Evolutionary conservation across 257 asterid genomes (phyloP).

Genomic region (Penstemon barbatus): DNA sequence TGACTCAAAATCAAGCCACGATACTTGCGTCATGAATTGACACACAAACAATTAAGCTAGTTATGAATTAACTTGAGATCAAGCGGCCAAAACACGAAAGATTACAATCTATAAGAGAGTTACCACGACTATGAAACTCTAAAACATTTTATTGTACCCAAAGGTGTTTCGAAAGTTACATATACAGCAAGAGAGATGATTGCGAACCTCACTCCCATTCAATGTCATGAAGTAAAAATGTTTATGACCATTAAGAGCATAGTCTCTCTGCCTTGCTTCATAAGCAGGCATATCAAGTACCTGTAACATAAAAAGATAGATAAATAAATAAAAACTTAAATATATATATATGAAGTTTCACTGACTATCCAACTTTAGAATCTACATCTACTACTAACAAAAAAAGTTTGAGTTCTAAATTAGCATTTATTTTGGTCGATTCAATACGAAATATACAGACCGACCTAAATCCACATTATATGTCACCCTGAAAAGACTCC

Average conservation of each 20-base stretch:
- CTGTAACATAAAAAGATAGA: constrained; percentile 45
- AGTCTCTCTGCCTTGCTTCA: constrained; percentile 83
- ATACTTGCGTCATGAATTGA: constrained; percentile 11
- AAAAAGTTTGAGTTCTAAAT: background rate
- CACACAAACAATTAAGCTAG: constrained; percentile 15
- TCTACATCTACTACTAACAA: constrained; percentile 12
- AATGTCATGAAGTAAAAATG: constrained; percentile 97
- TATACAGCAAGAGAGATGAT: constrained; percentile 24
- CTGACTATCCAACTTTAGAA: background rate
- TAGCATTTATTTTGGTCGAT: background rate
- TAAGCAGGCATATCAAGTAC: constrained; percentile 82
- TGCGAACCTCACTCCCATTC: constrained; percentile 84
- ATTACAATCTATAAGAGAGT: constrained; percentile 17
- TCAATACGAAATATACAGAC: constrained; percentile 1
- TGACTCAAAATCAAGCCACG: constrained; percentile 17
- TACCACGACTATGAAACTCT: constrained; percentile 7
- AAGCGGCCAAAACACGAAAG: constrained; percentile 19
- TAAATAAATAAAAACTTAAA: background rate
- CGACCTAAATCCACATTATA: constrained; percentile 12
- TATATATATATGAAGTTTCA: constrained; percentile 8
- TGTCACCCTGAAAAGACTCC: constrained; percentile 9
- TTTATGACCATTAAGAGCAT: constrained; percentile 72
- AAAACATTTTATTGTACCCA: constrained; percentile 2
- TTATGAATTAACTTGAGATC: constrained; percentile 2
- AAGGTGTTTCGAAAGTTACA: constrained; percentile 22